Evolutionary conservation across 176 grass and related monocot species (phyloP), one percentile per base, ranked within the genome.

Genomic region (Dactylis glomerata): DNA sequence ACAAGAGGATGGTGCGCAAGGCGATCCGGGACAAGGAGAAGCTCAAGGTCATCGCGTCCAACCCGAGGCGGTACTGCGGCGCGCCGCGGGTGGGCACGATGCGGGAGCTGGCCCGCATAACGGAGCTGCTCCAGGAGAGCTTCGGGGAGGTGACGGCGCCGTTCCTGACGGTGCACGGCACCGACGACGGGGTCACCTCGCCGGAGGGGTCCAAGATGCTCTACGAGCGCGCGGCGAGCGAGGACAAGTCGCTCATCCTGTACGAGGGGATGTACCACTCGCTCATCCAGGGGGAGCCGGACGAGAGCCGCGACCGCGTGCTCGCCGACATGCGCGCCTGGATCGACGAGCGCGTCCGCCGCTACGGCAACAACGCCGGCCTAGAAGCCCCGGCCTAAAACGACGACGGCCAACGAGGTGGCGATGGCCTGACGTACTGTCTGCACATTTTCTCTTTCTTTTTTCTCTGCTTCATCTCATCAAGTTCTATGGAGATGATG

Each of bases 201-300:
- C 89, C 92, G n/a, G 89, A 91, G 80, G 92, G 92, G 20, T 94
- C 92, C 6, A 74, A 76, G 85, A 68, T 85, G 92, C 76, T 94
- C 80, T 94, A 94, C 47, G 92, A 91, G 69, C 88, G 67, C 63
- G 89, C 92, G 16, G 1, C 68, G 17, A 91, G 92, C 82, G 38
- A 74, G 71, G 92, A 94, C 38, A 94, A 94, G 84, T 77, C 46
- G 15, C 64, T 94, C 40, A 94, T 92, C 51, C 10, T 94, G 7
- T 94, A 91, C 68, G 92, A 94, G 2, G 92, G 92, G 28, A 91
- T 91, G 73, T 89, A 89, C 81, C 92, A 94, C 84, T 91, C 92
- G 20, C 87, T 94, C 20, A 64, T 94, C 58, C 89, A 91, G 70
- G 92, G 92, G 1, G 92, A 94, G 75, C 85, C 92, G 6, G 87